phyloP scores from a whole-genome alignment of 495 filamentous ascomycete species.

The Neurospora terricola region DNA sequence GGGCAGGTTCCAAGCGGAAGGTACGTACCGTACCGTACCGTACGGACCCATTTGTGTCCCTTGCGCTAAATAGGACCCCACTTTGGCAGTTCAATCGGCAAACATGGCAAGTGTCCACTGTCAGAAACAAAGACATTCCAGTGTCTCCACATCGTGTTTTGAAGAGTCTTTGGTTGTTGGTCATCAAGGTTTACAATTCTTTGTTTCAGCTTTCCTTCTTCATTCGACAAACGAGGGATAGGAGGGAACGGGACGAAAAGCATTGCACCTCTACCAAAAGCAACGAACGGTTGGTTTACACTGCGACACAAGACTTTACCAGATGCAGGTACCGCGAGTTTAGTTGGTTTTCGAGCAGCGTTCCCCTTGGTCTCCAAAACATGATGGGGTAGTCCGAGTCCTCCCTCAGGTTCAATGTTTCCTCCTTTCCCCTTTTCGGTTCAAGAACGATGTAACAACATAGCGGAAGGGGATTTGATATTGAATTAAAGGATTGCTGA shows the following conservation, averaged over 20 bases:
- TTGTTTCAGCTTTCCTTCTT: not conserved
- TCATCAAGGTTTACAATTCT: not conserved
- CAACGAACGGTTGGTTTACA: not conserved
- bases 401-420: not conserved
- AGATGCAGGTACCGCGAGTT: not conserved
- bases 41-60: not conserved
- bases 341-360: not conserved
- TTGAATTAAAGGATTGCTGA: not conserved
- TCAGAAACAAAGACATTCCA: not conserved
- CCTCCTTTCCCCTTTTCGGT: not conserved
- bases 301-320: not conserved
- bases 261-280: not conserved
- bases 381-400: not conserved
- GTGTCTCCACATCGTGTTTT: not conserved
- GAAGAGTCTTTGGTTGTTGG: not conserved
- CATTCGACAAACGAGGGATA: not conserved
- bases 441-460: not conserved
- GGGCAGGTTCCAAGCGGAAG: not conserved
- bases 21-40: not conserved
- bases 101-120: not conserved
- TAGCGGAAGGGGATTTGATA: not conserved
- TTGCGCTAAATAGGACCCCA: not conserved
- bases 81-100: not conserved
- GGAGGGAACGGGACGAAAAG: not conserved
- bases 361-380: not conserved